Conservation (phyloP, 306 rosid species). For the Oxytropis ochrocephala region DNA sequence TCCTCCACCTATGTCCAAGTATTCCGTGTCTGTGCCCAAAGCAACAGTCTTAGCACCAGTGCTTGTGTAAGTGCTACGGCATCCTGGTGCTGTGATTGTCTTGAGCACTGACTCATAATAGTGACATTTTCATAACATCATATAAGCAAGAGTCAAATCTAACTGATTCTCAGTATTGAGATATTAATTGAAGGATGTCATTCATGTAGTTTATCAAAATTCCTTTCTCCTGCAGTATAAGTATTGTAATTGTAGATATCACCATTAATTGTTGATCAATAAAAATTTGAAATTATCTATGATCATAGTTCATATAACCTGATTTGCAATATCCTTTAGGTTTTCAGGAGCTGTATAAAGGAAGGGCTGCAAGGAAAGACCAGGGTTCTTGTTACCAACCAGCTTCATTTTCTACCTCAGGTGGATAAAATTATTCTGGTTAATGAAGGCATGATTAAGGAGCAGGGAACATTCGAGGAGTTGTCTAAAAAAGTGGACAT, state of each 20-base stretch:
- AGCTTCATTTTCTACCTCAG: constrained; percentile 87
- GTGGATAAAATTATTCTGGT: constrained; percentile 71
- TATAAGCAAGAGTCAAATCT: not conserved
- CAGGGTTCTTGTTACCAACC: constrained; percentile 87
- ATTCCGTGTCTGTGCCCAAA: too few species aligned
- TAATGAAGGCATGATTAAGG: constrained; percentile 59
- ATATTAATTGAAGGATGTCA: not conserved
- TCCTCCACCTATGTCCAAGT: too few species aligned
- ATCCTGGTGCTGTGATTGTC: too few species aligned
- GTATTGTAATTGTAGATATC: not conserved
- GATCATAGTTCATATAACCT: not conserved
- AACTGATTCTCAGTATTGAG: not conserved
- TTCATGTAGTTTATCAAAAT: not conserved
- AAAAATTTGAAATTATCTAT: not conserved
- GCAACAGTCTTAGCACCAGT: too few species aligned
- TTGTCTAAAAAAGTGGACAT: constrained; percentile 51
- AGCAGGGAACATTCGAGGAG: constrained; percentile 84
- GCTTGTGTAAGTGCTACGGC: too few species aligned
- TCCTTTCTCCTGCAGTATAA: not conserved
- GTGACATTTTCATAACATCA: not conserved
- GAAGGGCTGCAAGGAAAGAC: constrained; percentile 77
- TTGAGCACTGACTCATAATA: too few species aligned
- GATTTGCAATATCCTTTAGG: constrained; percentile 35
- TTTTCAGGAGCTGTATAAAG: constrained; percentile 76
- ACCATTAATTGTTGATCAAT: not conserved